These are phyloP conservation scores for Suhomyces bribrorum DNA, from an alignment of 1,139 yeast genomes.

Conservation along the genomic window DNA sequence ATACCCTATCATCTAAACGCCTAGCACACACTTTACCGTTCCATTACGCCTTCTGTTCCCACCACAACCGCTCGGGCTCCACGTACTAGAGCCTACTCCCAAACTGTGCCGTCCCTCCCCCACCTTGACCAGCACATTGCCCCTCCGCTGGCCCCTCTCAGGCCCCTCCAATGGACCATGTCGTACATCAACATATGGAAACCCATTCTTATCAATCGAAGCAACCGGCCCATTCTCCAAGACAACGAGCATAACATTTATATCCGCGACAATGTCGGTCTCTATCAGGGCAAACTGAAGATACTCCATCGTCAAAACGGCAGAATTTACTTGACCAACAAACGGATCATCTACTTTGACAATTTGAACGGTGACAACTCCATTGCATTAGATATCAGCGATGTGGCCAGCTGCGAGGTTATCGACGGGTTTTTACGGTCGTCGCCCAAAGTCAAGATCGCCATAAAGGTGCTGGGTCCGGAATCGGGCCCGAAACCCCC, in stretches of 20 bases:
- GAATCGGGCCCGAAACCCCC: slow-evolving; percentile 5
- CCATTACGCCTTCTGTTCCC: too few relatives aligned
- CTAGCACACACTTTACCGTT: neutral
- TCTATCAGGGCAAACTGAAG: slow-evolving; percentile 72
- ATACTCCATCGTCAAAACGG: slow-evolving; percentile 70
- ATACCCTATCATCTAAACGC: neutral
- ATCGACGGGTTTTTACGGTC: slow-evolving; percentile 71
- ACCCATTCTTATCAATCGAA: slow-evolving; percentile 39
- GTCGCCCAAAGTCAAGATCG: slow-evolving; percentile 69
- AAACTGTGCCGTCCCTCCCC: too few relatives aligned
- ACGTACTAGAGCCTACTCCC: too few relatives aligned
- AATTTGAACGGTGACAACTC: slow-evolving; percentile 45
- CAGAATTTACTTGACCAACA: slow-evolving; percentile 71
- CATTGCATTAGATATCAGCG: slow-evolving; percentile 50
- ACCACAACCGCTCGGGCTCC: too few relatives aligned
- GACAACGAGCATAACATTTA: slow-evolving; percentile 44
- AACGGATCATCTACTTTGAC: slow-evolving; percentile 73
- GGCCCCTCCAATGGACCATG: slow-evolving; percentile 1
- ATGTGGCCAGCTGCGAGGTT: slow-evolving; percentile 46
- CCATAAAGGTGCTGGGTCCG: slow-evolving; percentile 17
- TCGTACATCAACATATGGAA: slow-evolving; percentile 35
- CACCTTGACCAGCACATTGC: too few relatives aligned
- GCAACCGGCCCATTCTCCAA: slow-evolving; percentile 48
- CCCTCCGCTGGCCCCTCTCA: neutral
- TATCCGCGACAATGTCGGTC: slow-evolving; percentile 59